phyloP scores from a whole-genome alignment of 306 rosid genomes.

The Clitoria ternatea region DNA sequence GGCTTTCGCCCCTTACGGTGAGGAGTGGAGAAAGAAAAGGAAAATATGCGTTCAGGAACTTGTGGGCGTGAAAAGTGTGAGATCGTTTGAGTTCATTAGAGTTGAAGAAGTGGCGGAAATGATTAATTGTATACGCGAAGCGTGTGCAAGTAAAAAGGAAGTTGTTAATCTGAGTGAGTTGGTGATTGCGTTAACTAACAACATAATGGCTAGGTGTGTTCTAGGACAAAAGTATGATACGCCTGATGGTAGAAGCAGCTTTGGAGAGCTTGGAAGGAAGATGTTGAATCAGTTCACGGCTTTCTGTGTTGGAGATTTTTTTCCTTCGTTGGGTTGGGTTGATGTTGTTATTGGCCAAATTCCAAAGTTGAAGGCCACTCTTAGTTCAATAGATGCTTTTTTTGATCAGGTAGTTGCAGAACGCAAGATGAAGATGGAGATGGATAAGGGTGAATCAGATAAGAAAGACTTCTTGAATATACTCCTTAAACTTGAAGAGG shows the following conservation, averaged over 20 bases:
- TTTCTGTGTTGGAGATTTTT: slow-evolving; percentile 19
- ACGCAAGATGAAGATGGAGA: background rate
- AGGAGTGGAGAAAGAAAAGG: slow-evolving; percentile 22
- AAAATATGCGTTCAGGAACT: slow-evolving; percentile 4
- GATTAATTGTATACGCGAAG: background rate
- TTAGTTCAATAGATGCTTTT: background rate
- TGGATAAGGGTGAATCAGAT: background rate
- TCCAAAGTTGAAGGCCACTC: background rate
- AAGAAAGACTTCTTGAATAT: slow-evolving; percentile 24
- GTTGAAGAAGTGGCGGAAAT: slow-evolving; percentile 15
- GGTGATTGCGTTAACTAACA: background rate
- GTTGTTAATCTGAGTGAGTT: slow-evolving; percentile 15
- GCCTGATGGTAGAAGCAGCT: background rate
- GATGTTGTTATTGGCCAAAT: slow-evolving; percentile 7
- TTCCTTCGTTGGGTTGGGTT: slow-evolving; percentile 27
- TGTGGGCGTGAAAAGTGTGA: slow-evolving; percentile 13
- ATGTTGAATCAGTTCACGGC: background rate
- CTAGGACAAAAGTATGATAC: slow-evolving; percentile 2
- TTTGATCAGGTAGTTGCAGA: slow-evolving; percentile 17
- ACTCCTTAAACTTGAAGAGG: slow-evolving; percentile 8
- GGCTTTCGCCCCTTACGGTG: slow-evolving; percentile 3
- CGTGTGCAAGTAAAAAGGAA: background rate
- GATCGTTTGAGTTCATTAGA: background rate
- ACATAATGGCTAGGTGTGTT: background rate
- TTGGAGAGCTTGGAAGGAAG: slow-evolving; percentile 6